A percentile compares a stretch with the other conserved stretches of the same genome.
phyloP scores from a whole-genome alignment of 2,329 filamentous ascomycete species.

The Cordyceps cateniannulata region DNA sequence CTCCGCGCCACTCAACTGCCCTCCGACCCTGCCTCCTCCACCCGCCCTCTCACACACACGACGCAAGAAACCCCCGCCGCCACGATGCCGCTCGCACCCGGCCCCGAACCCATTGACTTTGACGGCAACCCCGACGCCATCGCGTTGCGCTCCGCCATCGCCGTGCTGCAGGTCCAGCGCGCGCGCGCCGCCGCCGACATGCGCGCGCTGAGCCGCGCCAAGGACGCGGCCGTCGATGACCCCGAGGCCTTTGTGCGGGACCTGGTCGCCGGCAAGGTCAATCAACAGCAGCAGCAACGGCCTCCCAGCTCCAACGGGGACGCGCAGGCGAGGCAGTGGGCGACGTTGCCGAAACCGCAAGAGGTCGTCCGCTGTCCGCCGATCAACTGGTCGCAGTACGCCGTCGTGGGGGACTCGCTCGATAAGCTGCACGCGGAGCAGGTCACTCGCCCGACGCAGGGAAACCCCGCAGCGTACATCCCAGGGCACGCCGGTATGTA shows the following conservation, averaged over 20 bases:
- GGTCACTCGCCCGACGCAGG: slow-evolving; percentile 53
- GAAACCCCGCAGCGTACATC: slow-evolving; percentile 37
- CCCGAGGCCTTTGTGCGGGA: slow-evolving; percentile 68
- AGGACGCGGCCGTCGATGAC: slow-evolving; percentile 61
- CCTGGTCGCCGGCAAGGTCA: slow-evolving; percentile 55
- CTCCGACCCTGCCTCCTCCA: slow-evolving; percentile 9
- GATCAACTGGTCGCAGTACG: slow-evolving; percentile 93
- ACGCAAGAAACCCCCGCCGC: slow-evolving; percentile 35
- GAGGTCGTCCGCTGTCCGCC: slow-evolving; percentile 79
- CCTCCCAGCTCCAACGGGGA: slow-evolving; percentile 24
- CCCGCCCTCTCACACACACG: slow-evolving; percentile 31
- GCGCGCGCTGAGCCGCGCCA: slow-evolving; percentile 59
- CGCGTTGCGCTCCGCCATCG: slow-evolving; percentile 77
- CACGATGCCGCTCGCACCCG: slow-evolving; percentile 37
- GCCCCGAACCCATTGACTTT: slow-evolving; percentile 49
- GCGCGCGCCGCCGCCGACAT: slow-evolving; percentile 73
- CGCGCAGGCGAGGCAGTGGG: slow-evolving; percentile 38
- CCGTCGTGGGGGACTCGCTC: slow-evolving; percentile 70
- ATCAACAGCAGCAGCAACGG: slow-evolving; percentile 22
- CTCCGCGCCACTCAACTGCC: slow-evolving; percentile 31
- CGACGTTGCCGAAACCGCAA: slow-evolving; percentile 67
- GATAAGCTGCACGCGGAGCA: slow-evolving; percentile 84
- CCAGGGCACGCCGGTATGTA: slow-evolving; percentile 40
- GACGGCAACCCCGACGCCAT: slow-evolving; percentile 76
- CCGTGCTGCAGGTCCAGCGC: slow-evolving; percentile 79